Evolutionary conservation across 768 basidiomycete genomes (phyloP), one percentile per base, ranked within the genome.

Genomic region (Mycena galopus): DNA sequence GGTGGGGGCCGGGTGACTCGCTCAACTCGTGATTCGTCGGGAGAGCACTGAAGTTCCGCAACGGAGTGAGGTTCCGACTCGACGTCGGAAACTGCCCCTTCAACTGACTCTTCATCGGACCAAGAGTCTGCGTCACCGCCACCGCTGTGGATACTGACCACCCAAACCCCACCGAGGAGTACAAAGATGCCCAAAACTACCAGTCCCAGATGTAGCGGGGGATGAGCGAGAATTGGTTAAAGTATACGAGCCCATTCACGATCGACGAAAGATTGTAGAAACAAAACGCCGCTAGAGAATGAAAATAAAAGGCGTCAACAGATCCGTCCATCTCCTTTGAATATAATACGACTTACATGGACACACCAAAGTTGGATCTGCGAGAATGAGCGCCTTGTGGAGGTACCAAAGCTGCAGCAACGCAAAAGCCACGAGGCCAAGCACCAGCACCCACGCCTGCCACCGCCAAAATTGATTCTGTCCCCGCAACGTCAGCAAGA

Each of bases 201-300:
- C 29, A 97, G 87, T 6, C 84, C 79, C n/a, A 96, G 88, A 79
- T 96, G 89, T n/a, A 89, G 75, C 0, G 87, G 84, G 2, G 90
- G 83, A 98, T 91, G 27, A 91, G 85, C 21, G 89, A 87, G 77
- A 95, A 89, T 78, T 98, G 96, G 79, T 96, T 86, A 79, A 94
- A 98, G 81, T 96, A 98, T 55, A 97, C 89, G 64, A 97, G 86
- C 6, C 94, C 94, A 75, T 96, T 96, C 68, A 96, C 86, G 79
- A 98, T 97, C 27, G 94, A 95, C 3, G 95, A 95, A 17, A 97
- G 80, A 79, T 97, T 98, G 83, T 97, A 98, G 81, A 96, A 95
- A 81, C 96, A 97, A 83, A 97, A 98, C 7, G 96, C 96, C 79
- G 95, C 92, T 90, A 76, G 29, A 64, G 14, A 21, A 55, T 27